Base-by-base conservation (phyloP, 129 eudicot genomes). In the Oenanthe sinensis region DNA sequence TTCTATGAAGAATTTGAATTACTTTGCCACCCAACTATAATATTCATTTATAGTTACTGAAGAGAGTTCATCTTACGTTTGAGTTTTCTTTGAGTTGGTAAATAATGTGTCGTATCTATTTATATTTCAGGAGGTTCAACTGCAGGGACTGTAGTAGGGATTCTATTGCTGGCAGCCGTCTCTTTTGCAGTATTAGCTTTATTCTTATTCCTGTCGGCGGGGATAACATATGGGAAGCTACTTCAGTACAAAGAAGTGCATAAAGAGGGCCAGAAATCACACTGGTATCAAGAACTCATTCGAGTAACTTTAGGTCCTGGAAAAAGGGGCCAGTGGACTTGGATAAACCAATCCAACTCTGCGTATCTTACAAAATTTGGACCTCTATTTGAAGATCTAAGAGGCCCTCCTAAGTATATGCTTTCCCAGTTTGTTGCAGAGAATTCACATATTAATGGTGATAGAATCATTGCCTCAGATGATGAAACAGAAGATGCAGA, bases 391-490 rank as follows among this genome's bases (percentile, higher is more conserved):
- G 99, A 95, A 79, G 99, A 95, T 74, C 90, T 95, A 63, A 76
- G 99, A 78, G 99, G 99, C 28, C 99, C 99, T 5, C 99, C 99
- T 71, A 91, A 95, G 82, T 95, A 95, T 87, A 95, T 95, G 99
- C 96, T 91, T 75, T 88, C 99, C 28, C 96, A 92, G 52, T 83
- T 95, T 52, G 42, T 91, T 1, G 89, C 84, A 78, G 87, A 88
- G 22, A 79, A 75, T 75, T 79, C 75, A 22, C 82, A 30, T 55
- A 86, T 80, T 46, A 82, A 43, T 30, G 68, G 79, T 37, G 89
- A 83, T 70, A 84, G 90, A 78, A 92, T 95, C 81, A 95, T 95
- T 33, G 97, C 87, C 79, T 91, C 97, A 30, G 99, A 95, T 22
- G 99, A 95, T 24, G 99, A 95, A 80, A 95, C 89, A n/a, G 99